Percentiles rank a stretch among this genome's conserved stretches.
Conservation (phyloP, 2,329 filamentous ascomycete species). For the Colletotrichum truncatum region DNA sequence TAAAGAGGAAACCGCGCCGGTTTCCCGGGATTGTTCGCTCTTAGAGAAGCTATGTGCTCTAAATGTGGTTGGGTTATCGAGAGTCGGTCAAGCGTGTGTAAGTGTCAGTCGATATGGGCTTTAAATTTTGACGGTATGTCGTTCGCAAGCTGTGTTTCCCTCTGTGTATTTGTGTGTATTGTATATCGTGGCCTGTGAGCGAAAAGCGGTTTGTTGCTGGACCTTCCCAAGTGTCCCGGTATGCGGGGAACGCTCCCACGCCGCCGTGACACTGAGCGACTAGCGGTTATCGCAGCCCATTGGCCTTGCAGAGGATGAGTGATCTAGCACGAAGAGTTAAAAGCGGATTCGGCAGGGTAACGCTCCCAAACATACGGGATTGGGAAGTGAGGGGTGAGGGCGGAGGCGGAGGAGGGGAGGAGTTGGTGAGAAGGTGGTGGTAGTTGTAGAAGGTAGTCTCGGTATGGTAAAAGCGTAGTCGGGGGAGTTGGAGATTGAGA, state of each 20-base stretch:
- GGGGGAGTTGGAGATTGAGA: constrained; percentile 27
- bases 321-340: constrained; percentile 13
- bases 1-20: not conserved
- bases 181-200: constrained; percentile 6
- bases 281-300: constrained; percentile 68
- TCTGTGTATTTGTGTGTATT: not conserved
- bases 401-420: constrained; percentile 19
- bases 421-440: constrained; percentile 1
- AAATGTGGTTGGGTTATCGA: constrained; percentile 23
- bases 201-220: constrained; percentile 13
- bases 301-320: constrained; percentile 45
- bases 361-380: constrained; percentile 25
- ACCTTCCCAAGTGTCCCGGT: constrained; percentile 47
- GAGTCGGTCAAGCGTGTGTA: not conserved
- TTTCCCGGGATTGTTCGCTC: not conserved
- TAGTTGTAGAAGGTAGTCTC: not conserved
- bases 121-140: not conserved
- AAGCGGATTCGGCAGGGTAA: constrained; percentile 9
- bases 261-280: constrained; percentile 63
- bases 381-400: constrained; percentile 34
- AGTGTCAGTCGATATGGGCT: not conserved
- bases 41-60: not conserved
- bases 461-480: constrained; percentile 16
- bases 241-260: constrained; percentile 68
- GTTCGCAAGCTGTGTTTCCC: not conserved